Base-by-base conservation (phyloP, 306 rosid species). In the Elaeagnus macrophylla region DNA sequence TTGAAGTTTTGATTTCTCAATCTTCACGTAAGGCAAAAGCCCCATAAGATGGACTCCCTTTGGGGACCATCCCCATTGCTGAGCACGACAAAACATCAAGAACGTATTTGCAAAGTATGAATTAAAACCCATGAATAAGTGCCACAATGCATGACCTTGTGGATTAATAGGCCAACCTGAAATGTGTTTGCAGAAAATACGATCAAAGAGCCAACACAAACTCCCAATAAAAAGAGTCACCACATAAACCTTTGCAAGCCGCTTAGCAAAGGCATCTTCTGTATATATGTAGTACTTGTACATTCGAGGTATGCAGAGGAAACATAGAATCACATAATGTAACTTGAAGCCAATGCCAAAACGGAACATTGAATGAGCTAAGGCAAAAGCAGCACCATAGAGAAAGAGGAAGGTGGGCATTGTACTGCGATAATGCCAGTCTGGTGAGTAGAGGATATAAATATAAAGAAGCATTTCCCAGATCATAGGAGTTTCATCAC, bases 21-120 rank as follows among this genome's bases (percentile, higher is more conserved):
- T 82, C 91, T 82, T 73, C 66, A 82, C 96, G 53, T 69, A 84
- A 7, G 91, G 96, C 39, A 84, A 73, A 48, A 84, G 6, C 59
- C 96, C 94, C 79, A 75, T 59, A 32, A 82, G 12, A 67, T 38
- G 66, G 49, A 67, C 79, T 38, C 84, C 45, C 68, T 74, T 74
- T 0, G 96, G 94, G 41, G 79, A 61, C 88, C 85, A 84, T 3
- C 73, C 86, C 54, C 82, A 76, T 65, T 88, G 96, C 56, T 88
- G 75, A 66, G 96, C 94, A 44, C 94, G 88, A 62, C 96, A 88
- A 66, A 82, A 88, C 96, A 88, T 88, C 74, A 88, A 58, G 82
- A 88, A 84, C 10, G 94, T 80, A 80, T 88, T 82, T 37, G 94
- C 96, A 43, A 71, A 75, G 73, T 82, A 82, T 52, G 82, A 65